A percentile compares a stretch with the other conserved stretches of the same genome.
Evolutionary conservation across 1,284 basidiomycete species (phyloP).

Genomic region (Binderoboletus segoi): DNA sequence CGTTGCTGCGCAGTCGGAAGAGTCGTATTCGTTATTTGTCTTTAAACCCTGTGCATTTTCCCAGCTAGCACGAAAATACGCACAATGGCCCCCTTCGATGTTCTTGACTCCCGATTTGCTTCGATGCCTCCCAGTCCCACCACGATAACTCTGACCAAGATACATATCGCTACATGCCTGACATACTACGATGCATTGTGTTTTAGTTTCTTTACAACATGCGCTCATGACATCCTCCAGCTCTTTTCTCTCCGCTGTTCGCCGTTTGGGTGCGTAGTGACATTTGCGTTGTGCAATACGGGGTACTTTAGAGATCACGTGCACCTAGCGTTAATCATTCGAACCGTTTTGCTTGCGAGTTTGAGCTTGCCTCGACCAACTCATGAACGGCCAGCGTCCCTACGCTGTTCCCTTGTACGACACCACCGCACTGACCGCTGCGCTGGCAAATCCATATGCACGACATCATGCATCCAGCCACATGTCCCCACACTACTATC

Average conservation of each 20-base stretch:
- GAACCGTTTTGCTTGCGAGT: no score
- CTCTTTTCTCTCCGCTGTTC: constrained; percentile 8
- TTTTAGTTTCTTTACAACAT: constrained; percentile 35
- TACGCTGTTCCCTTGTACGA: constrained; percentile 22
- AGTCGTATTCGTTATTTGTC: constrained; percentile 29
- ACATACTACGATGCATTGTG: constrained; percentile 41
- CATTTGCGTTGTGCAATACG: neutral
- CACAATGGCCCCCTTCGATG: constrained; percentile 25
- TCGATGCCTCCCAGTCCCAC: constrained; percentile 17
- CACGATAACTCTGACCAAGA: constrained; percentile 31
- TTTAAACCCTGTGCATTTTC: constrained; percentile 29
- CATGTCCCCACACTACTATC: constrained; percentile 56
- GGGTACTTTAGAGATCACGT: constrained; percentile 29
- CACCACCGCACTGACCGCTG: constrained; percentile 31
- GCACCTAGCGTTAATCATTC: neutral
- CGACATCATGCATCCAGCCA: constrained; percentile 33
- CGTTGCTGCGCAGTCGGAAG: constrained; percentile 16
- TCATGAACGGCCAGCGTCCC: constrained; percentile 23
- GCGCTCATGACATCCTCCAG: constrained; percentile 21
- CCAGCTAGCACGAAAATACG: constrained; percentile 26
- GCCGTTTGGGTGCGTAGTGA: no score
- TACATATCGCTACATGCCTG: constrained; percentile 33
- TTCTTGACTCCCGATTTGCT: constrained; percentile 36
- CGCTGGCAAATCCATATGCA: constrained; percentile 44
- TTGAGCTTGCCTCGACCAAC: no score